A percentile compares a stretch with the other conserved stretches of the same genome.
These are phyloP conservation scores for Clitopilus passeckerianus DNA, from an alignment of 768 basidiomycete species.

Conservation along the genomic window DNA sequence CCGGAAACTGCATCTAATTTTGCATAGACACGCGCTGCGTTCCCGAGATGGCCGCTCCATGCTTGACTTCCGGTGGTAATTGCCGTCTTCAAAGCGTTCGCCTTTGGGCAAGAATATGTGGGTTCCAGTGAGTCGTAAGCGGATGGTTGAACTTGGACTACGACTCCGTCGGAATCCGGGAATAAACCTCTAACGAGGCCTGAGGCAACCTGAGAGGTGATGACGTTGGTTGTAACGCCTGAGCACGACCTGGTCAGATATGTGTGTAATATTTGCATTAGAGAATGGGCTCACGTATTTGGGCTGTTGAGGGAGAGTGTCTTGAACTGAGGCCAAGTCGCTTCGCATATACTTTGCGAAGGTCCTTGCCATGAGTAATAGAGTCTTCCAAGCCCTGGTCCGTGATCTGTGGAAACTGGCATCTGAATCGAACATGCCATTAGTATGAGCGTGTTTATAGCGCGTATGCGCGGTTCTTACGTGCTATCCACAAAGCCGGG, in stretches of 20 bases:
- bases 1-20: constrained; percentile 40
- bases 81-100: constrained; percentile 23
- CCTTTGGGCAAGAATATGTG: constrained; percentile 33
- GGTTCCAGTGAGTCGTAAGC: constrained; percentile 45
- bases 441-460: neutral
- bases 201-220: constrained; percentile 48
- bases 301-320: constrained; percentile 25
- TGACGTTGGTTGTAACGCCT: constrained; percentile 50
- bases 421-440: constrained; percentile 20
- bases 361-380: constrained; percentile 41
- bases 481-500: constrained; percentile 40
- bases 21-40: constrained; percentile 30
- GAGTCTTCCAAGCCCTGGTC: constrained; percentile 38
- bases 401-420: constrained; percentile 48
- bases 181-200: constrained; percentile 41
- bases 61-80: constrained; percentile 34
- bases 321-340: constrained; percentile 29
- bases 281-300: constrained; percentile 27
- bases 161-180: constrained; percentile 25
- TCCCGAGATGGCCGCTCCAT: constrained; percentile 39
- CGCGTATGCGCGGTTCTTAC: constrained; percentile 17
- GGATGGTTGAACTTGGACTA: constrained; percentile 33
- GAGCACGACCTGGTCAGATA: no score
- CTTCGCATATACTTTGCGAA: constrained; percentile 37
- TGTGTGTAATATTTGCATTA: no score